Percentiles rank a stretch among this genome's conserved stretches.
These are phyloP conservation scores for Cercophora sp. DNA, from an alignment of 495 filamentous ascomycete species.

Conservation along the genomic window DNA sequence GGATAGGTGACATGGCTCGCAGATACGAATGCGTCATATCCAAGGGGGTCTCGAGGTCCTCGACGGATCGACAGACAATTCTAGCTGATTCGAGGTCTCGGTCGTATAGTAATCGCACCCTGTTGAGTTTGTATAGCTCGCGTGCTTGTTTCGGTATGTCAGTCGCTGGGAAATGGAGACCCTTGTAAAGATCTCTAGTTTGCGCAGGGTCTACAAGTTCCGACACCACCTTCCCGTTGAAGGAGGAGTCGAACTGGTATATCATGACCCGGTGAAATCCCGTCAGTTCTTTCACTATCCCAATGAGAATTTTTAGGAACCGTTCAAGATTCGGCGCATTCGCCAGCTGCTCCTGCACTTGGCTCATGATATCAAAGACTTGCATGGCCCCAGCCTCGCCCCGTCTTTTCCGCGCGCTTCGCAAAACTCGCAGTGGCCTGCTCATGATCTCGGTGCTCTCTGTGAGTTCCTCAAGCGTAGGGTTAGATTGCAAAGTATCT, in stretches of 20 bases:
- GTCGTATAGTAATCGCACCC: conserved; percentile 74
- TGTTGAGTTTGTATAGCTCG: conserved; percentile 77
- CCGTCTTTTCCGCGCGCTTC: conserved; percentile 69
- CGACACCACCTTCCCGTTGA: conserved; percentile 83
- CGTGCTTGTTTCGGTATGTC: conserved; percentile 87
- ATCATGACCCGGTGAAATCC: conserved; percentile 93
- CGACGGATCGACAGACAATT: conserved; percentile 71
- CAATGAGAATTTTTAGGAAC: conserved; percentile 70
- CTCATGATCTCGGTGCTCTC: conserved; percentile 71
- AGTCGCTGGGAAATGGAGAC: conserved; percentile 84
- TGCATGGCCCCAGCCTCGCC: conserved; percentile 91
- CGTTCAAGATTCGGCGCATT: conserved; percentile 61
- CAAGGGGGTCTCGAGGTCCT: conserved; percentile 74
- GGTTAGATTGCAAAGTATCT: conserved; percentile 67
- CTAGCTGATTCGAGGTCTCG: conserved; percentile 71
- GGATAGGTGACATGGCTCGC: conserved; percentile 86
- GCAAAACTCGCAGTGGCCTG: conserved; percentile 72
- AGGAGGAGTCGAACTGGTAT: conserved; percentile 82
- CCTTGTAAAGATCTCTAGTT: conserved; percentile 86
- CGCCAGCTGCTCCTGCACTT: conserved; percentile 75
- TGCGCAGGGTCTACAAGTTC: conserved; percentile 76
- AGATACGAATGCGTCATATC: conserved; percentile 85
- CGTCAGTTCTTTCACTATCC: conserved; percentile 81
- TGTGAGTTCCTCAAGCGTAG: conserved; percentile 66
- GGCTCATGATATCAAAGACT: conserved; percentile 88